A percentile compares a stretch with the other conserved stretches of the same genome.
Conservation (phyloP, 2,329 filamentous ascomycete genomes). For the Neonectria coccinea region DNA sequence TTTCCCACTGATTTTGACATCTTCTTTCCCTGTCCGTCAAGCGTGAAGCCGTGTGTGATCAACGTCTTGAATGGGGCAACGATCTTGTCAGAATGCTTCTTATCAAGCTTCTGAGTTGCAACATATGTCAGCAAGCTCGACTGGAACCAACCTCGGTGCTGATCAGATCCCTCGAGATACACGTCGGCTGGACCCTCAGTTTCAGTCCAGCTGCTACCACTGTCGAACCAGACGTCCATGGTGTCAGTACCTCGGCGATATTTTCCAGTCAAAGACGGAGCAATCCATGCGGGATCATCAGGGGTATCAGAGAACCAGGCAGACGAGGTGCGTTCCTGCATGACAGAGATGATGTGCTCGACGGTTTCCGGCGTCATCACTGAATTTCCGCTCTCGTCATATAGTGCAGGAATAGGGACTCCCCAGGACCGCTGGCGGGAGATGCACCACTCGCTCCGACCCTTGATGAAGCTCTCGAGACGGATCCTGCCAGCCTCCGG, state of each 20-base stretch:
- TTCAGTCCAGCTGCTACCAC: conserved; percentile 90
- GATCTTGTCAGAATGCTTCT: conserved; percentile 42
- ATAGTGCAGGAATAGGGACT: conserved; percentile 93
- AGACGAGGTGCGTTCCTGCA: conserved; percentile 83
- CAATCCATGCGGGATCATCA: conserved; percentile 83
- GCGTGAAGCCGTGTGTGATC: conserved; percentile 95
- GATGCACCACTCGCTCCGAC: conserved; percentile 96
- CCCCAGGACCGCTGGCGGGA: conserved; percentile 97
- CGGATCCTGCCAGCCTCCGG: conserved; percentile 79
- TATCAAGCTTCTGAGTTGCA: conserved; percentile 65
- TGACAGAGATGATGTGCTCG: conserved; percentile 83
- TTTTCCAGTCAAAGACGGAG: conserved; percentile 67
- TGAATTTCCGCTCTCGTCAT: conserved; percentile 77
- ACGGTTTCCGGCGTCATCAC: conserved; percentile 85
- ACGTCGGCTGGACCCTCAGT: conserved; percentile 75
- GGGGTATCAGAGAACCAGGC: conserved; percentile 91
- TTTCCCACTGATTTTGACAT: conserved; percentile 99
- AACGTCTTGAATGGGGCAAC: conserved; percentile 83
- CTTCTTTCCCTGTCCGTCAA: conserved; percentile 91
- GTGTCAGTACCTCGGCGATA: conserved; percentile 89
- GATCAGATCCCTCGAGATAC: conserved; percentile 93
- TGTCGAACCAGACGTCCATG: conserved; percentile 99
- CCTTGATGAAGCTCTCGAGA: conserved; percentile 86
- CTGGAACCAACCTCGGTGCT: conserved; percentile 98
- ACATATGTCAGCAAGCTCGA: conserved; percentile 91